Percentiles rank a stretch among this genome's conserved stretches.
These are phyloP conservation scores for Murraya paniculata DNA, from an alignment of 345 rosid species.

Conservation along the genomic window DNA sequence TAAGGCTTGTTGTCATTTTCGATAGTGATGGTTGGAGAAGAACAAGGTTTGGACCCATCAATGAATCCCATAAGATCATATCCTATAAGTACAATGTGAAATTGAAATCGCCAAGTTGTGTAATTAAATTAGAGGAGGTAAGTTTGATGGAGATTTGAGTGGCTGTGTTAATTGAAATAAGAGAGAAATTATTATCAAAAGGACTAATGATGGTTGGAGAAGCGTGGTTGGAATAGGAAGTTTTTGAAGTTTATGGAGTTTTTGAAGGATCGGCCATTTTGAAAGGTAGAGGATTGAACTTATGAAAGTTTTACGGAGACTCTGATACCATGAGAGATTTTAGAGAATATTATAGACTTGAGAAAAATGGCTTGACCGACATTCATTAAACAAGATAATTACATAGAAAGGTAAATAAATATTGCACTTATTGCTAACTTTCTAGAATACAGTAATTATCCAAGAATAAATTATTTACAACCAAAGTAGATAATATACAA, in stretches of 20 bases:
- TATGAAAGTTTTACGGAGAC: too few species aligned
- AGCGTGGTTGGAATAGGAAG: too few species aligned
- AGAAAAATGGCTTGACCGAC: too few species aligned
- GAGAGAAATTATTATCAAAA: background rate
- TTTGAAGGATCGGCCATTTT: too few species aligned
- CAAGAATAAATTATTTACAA: too few species aligned
- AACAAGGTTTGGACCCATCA: background rate
- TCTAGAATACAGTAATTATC: too few species aligned
- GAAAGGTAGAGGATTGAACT: too few species aligned
- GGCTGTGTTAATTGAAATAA: background rate
- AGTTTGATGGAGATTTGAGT: background rate
- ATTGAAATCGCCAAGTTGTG: background rate
- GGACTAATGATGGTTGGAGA: background rate
- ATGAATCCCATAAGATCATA: constrained; percentile 1
- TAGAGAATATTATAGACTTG: too few species aligned
- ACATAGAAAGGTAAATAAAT: too few species aligned
- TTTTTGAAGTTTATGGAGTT: too few species aligned
- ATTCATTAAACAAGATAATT: too few species aligned
- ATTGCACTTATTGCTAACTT: background rate
- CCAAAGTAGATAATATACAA: background rate
- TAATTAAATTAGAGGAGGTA: background rate
- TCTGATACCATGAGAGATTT: too few species aligned
- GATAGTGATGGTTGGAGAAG: background rate
- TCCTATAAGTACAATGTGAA: background rate
- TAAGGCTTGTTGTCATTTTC: background rate